phyloP scores from a whole-genome alignment of 2,329 filamentous ascomycete genomes.

The Trichoderma oligosporum region DNA sequence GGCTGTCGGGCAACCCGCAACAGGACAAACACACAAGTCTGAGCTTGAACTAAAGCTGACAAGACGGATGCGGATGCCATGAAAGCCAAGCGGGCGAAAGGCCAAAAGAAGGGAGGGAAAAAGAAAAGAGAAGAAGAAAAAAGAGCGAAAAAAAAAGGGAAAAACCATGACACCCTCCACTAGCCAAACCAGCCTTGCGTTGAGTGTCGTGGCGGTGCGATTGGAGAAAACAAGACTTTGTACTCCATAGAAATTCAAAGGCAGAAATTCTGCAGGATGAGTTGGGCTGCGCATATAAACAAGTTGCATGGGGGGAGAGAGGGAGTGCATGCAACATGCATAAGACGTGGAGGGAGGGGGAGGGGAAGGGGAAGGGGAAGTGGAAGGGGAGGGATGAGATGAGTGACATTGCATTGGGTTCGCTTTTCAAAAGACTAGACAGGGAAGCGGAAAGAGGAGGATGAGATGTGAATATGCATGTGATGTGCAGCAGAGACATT shows the following conservation, averaged over 20 bases:
- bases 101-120: background rate
- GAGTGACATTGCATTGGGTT: background rate
- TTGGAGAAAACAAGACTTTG: too few species aligned
- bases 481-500: conserved; percentile 18
- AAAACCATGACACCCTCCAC: background rate
- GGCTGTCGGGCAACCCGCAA: background rate
- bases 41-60: background rate
- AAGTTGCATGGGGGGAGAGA: conserved; percentile 3
- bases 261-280: conserved; percentile 3
- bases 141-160: background rate
- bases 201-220: background rate
- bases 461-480: conserved; percentile 22
- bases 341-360: too few species aligned
- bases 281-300: conserved; percentile 5
- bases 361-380: too few species aligned
- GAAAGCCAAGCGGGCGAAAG: background rate
- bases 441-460: conserved; percentile 14
- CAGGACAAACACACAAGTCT: background rate
- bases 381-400: background rate
- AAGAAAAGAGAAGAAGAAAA: background rate
- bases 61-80: background rate
- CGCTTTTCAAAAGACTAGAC: background rate
- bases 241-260: background rate
- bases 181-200: background rate
- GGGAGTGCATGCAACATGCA: conserved; percentile 18